phyloP scores from a whole-genome alignment of 1,284 basidiomycete species.

The Veloporphyrellus conicus region DNA sequence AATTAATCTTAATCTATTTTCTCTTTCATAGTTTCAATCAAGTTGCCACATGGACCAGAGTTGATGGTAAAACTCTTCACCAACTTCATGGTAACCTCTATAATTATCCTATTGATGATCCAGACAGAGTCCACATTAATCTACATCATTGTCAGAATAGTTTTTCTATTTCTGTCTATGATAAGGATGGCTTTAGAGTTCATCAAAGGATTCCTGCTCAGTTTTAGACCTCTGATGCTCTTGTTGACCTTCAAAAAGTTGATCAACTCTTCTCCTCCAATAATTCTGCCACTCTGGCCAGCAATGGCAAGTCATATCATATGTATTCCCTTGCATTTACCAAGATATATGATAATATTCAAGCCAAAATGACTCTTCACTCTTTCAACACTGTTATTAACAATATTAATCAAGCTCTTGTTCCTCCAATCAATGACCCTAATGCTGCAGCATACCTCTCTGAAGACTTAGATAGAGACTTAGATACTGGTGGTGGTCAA shows the following conservation, averaged over 20 bases:
- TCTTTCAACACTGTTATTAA: not conserved
- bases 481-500: not conserved
- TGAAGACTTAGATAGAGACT: too few species aligned
- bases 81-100: not conserved
- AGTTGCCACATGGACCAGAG: not conserved
- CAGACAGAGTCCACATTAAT: not conserved
- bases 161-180: not conserved
- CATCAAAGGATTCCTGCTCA: not conserved
- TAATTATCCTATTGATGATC: not conserved
- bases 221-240: constrained; percentile 1
- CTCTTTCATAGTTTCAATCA: not conserved
- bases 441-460: too few species aligned
- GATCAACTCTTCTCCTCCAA: not conserved
- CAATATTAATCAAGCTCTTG: not conserved
- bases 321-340: constrained; percentile 8
- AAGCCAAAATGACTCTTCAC: not conserved
- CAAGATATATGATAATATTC: not conserved
- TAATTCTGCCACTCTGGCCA: too few species aligned
- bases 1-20: too few species aligned
- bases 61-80: not conserved
- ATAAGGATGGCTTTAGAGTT: not conserved
- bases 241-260: not conserved
- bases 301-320: not conserved
- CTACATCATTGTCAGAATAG: not conserved
- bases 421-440: not conserved